Evolutionary conservation across 2,329 filamentous ascomycete genomes (phyloP), one percentile per base, ranked within the genome.

Genomic region (Zasmidium cellare): DNA sequence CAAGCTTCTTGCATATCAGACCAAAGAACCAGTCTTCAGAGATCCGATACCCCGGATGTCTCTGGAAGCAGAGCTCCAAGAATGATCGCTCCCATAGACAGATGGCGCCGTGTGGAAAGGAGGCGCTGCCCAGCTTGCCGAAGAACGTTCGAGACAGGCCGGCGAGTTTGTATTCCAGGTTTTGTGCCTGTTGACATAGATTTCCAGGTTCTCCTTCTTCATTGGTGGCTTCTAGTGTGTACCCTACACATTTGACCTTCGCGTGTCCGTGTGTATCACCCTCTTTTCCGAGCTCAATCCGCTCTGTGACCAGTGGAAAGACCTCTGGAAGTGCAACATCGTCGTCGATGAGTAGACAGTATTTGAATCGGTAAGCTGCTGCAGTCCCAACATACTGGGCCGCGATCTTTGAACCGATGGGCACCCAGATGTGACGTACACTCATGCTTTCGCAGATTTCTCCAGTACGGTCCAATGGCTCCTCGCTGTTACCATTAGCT

Each of bases 21-120:
- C 80, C 80, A 41, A 82, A 79, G 68, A 80, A 82, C 80, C 80
- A 82, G 64, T 82, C 79, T 51, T 82, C 79, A 0, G 76, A 79
- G 9, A 82, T 76, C 1, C 72, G 76, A 64, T 80, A 82, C 0
- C 80, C 80, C 0, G 80, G 79, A 59, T 82, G 80, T 28, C 69
- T 41, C n/a, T 41, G 35, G n/a, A 41, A 41, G 35, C 63, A 82
- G 80, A 1, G 75, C 77, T 73, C 9, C 81, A 68, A 41, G 80
- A 76, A n/a, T 77, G 66, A 1, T 76, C 72, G 55, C 81, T 60
- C 58, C 75, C 79, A 82, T 1, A 82, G 71, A 9, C 76, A 77
- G 44, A 82, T 82, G 12, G 79, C 79, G 9, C 80, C 80, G 55
- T 82, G 80, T 0, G 80, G 79, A 58, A 82, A 82, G 0, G 77